These are phyloP conservation scores for Hypoxylon rickii DNA, from an alignment of 495 filamentous ascomycete species.

Conservation along the genomic window DNA sequence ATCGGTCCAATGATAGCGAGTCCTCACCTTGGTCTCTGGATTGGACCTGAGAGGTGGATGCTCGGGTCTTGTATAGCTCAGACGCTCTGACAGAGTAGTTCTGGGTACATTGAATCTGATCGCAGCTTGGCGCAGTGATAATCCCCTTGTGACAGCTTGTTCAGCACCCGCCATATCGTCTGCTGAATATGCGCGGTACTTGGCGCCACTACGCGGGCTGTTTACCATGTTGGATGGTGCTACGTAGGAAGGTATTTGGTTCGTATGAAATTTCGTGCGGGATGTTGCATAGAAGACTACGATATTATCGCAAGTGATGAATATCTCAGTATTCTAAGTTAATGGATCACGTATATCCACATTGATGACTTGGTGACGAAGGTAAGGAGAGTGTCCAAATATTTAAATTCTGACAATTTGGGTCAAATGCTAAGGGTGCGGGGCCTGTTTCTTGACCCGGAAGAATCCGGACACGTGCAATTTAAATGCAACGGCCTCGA, in stretches of 20 bases:
- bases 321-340: no score
- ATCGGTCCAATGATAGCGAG: constrained; percentile 12
- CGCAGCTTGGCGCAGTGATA: constrained; percentile 12
- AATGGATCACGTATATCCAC: no score
- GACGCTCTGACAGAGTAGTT: constrained; percentile 9
- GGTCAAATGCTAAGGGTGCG: neutral
- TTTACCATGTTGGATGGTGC: constrained; percentile 3
- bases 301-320: no score
- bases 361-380: no score
- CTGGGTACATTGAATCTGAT: constrained; percentile 13
- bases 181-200: constrained; percentile 18
- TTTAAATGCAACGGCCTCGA: neutral
- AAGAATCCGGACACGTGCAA: constrained; percentile 21
- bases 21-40: constrained; percentile 3
- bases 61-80: constrained; percentile 4
- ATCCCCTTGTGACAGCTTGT: constrained; percentile 11
- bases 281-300: no score
- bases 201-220: constrained; percentile 11
- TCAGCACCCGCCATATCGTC: constrained; percentile 18
- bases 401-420: neutral
- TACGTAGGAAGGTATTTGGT: constrained; percentile 7
- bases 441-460: constrained; percentile 1
- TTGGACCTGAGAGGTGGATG: constrained; percentile 13
- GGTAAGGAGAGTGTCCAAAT: constrained; percentile 27
- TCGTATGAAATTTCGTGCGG: neutral